Conservation (phyloP, 1,284 basidiomycete species). For the Heterobasidion occidentale region DNA sequence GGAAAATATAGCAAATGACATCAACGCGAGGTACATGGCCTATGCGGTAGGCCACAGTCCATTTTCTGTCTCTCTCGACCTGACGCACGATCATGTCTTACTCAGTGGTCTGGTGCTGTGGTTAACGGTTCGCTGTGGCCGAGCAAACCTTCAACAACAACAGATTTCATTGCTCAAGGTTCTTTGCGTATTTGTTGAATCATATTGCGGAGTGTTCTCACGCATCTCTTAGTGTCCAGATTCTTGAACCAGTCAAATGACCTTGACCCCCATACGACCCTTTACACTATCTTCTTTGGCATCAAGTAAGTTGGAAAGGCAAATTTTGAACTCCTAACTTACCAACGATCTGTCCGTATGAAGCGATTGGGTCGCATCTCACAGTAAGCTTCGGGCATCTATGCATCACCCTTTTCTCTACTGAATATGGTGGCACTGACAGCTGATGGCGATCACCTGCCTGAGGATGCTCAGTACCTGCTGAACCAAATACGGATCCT, state of each 20-base stretch:
- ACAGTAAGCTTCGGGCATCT: conserved; percentile 16
- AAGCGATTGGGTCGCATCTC: conserved; percentile 17
- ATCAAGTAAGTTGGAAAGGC: conserved; percentile 22
- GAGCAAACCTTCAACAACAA: conserved; percentile 13
- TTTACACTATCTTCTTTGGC: conserved; percentile 29
- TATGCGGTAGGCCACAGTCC: conserved; percentile 29
- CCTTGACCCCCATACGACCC: conserved; percentile 22
- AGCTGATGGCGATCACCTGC: neutral
- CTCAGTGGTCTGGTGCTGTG: conserved; percentile 20
- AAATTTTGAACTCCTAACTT: neutral
- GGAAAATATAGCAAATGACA: conserved; percentile 24
- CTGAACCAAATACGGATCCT: conserved; percentile 24
- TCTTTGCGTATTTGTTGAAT: conserved; percentile 1
- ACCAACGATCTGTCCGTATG: neutral
- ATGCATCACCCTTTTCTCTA: conserved; percentile 23
- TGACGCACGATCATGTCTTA: conserved; percentile 4
- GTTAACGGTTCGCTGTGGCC: conserved; percentile 21
- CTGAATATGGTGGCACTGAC: neutral
- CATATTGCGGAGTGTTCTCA: neutral
- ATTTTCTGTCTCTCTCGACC: neutral
- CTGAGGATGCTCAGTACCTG: conserved; percentile 21
- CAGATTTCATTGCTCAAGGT: conserved; percentile 28
- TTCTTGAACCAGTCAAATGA: conserved; percentile 24
- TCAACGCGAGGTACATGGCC: conserved; percentile 28
- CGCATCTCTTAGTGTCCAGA: conserved; percentile 13